Percentiles rank a stretch among this genome's conserved stretches.
phyloP scores from a whole-genome alignment of 2,329 filamentous ascomycete genomes.

The Aspergillus ibericus region DNA sequence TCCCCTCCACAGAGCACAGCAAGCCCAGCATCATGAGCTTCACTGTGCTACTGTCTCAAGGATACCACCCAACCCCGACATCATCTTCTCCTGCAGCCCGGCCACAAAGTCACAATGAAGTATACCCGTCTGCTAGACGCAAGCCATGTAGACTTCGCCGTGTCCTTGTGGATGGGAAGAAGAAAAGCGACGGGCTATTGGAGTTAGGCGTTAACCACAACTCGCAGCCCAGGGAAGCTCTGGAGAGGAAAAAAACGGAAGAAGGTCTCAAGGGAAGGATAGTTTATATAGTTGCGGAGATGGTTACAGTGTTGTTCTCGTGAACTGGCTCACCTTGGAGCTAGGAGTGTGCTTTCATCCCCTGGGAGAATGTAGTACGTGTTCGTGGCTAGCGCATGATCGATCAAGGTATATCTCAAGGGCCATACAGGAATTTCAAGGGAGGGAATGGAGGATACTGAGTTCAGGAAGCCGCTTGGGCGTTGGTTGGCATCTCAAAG shows the following conservation, averaged over 20 bases:
- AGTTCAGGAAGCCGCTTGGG: not conserved
- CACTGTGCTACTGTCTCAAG: not conserved
- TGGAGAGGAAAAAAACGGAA: not conserved
- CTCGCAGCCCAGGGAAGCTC: not conserved
- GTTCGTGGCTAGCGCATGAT: not conserved
- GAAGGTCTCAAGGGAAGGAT: not conserved
- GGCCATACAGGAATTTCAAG: not conserved
- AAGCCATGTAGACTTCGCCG: not conserved
- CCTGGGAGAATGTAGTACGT: not conserved
- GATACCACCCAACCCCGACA: not conserved
- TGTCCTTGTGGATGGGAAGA: not conserved
- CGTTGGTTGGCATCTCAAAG: not conserved
- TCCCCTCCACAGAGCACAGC: not conserved
- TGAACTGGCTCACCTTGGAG: too few relatives aligned
- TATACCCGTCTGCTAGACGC: not conserved
- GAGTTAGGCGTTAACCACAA: not conserved
- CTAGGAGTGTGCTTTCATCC: not conserved
- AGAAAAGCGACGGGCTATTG: not conserved
- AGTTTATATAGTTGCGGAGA: not conserved
- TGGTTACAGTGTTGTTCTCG: not conserved
- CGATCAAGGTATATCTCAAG: not conserved
- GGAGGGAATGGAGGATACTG: not conserved
- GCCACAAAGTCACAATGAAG: conserved; percentile 4
- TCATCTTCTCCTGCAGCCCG: not conserved
- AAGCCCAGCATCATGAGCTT: not conserved